Percentiles rank a stretch among this genome's conserved stretches.
These are phyloP conservation scores for Phlegmacium glaucopus DNA, from an alignment of 768 basidiomycete species.

Conservation along the genomic window DNA sequence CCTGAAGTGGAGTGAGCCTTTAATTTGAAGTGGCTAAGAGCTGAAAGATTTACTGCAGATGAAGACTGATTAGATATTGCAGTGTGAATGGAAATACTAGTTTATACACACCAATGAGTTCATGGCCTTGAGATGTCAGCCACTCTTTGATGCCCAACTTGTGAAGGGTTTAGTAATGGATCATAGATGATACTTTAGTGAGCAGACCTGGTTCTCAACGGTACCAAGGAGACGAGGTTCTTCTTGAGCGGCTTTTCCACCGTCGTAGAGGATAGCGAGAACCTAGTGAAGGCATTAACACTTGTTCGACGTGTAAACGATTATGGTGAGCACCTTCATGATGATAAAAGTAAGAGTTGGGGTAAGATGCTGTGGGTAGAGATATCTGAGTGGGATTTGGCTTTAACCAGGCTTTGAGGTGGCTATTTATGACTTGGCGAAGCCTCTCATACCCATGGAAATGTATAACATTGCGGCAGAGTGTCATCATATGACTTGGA, in stretches of 20 bases:
- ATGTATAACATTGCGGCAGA: neutral
- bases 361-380: too few relatives aligned
- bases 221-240: constrained; percentile 80
- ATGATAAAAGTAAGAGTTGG: constrained; percentile 1
- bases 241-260: constrained; percentile 58
- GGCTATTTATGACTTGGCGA: constrained; percentile 24
- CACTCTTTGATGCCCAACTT: constrained; percentile 73
- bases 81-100: neutral
- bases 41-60: neutral
- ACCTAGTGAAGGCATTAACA: constrained; percentile 38
- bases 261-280: constrained; percentile 73
- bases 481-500: constrained; percentile 15
- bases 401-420: too few relatives aligned
- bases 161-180: constrained; percentile 2
- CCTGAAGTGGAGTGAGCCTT: constrained; percentile 33
- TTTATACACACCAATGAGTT: constrained; percentile 55
- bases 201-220: constrained; percentile 67
- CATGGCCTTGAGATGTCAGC: constrained; percentile 71
- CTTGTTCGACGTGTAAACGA: neutral
- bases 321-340: constrained; percentile 16
- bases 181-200: neutral
- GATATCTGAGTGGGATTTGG: too few relatives aligned
- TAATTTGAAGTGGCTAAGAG: neutral
- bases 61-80: neutral
- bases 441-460: constrained; percentile 8